Evolutionary conservation across 805 yeast genomes (phyloP), one percentile per base, ranked within the genome.

Genomic region (Lipomyces chichibuensis): DNA sequence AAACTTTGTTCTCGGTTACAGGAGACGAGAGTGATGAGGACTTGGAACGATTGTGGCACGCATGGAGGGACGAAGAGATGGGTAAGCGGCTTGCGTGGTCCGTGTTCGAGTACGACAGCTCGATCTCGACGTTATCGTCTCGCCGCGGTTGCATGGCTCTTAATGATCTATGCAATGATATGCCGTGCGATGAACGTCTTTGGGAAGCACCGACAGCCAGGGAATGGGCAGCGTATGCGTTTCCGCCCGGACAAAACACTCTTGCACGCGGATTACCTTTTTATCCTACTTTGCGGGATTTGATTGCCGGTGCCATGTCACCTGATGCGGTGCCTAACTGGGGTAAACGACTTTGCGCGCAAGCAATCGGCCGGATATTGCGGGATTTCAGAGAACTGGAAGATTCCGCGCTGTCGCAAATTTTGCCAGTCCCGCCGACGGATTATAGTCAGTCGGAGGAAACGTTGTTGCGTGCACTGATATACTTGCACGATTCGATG

Each of bases 301-400:
- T 52, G 33, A 52, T 52, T 25, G 27, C 55, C 4, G 57, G 29
- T 17, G 25, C n/a, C 25, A n/a, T 32, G 23, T 32, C 57, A 13
- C 63, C 55, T 7, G 55, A 62, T n/a, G 27, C 27, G 2, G 25
- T 66, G 53, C 65, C 70, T 20, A 49, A 53, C 25, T 66, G 70
- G 70, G 69, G 70, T 2, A 65, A 62, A 35, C 66, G 74, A n/a
- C 59, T 71, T 13, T 59, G 68, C 35, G 67, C 71, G 20, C 74
- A 72, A 52, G 71, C 72, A 9, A 49, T 72, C 4, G 74, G 72
- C 6, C 49, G 74, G 39, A 69, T 71, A 20, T 46, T 72, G 17
- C 69, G 71, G 72, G 74, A 72, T 57, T 66, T 71, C 54, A 63
- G 64, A 14, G 74, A 72, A 55, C 63, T 72, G 43, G 74, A 72